Evolutionary conservation across 1,284 basidiomycete genomes (phyloP), one percentile per base, ranked within the genome.

Genomic region (Rhizopogon parksii): DNA sequence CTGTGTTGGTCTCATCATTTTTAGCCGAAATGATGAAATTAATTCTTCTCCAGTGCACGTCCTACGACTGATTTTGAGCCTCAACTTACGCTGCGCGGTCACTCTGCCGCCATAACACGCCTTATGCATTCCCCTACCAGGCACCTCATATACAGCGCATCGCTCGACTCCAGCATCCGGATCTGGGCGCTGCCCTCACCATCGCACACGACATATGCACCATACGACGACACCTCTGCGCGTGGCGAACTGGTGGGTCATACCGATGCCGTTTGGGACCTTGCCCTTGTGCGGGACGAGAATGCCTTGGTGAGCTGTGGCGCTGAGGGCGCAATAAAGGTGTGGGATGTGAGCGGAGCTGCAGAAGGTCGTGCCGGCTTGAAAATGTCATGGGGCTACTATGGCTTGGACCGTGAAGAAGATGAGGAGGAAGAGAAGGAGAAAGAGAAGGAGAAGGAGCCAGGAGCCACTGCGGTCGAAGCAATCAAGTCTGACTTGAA

Each of bases 221-320:
- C 92, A 0, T 93, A 89, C 65, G 93, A 98, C 59, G 78, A 87
- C 47, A 82, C 83, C 2, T 78, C 84, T 15, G 77, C 83, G 36
- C 76, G 88, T 36, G 88, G 88, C 34, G 85, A 88, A 56, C 79
- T 98, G 27, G 82, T 95, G 36, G 94, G 93, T 1, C 92, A 96
- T 65, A 91, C 91, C 1, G 93, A 98, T 65, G 91, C 91, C 3
- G 88, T 98, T 9, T 98, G 95, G 95, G 95, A 95, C 64, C 72
- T 98, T 46, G 86, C 88, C 21, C 79, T 88, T 35, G 82, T 82
- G 35, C 75, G 83, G 54, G 85, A 86, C 59, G 85, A 88, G 68
- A 80, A 80, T 51, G 82, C 88, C 21, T 76, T 99, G 25, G 90
- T 94, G 47, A 91, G 88, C 57, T 93, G 89, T 60, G 88, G 89